Evolutionary conservation across 176 grass and related monocot species (phyloP).

Genomic region (Metroxylon sagu): DNA sequence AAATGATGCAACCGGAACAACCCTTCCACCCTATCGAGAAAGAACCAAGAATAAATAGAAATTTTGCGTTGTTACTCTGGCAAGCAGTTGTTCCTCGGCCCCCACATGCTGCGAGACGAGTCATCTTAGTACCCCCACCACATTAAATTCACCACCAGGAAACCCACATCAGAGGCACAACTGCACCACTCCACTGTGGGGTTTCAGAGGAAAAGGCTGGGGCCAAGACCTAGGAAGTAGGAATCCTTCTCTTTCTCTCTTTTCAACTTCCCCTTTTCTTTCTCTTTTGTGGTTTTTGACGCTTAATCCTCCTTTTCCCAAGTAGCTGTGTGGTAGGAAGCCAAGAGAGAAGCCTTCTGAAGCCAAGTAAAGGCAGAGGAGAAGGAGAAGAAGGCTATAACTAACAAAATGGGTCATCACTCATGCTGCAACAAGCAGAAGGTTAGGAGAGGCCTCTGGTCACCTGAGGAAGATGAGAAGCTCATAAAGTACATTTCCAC

Average conservation of each 20-base stretch:
- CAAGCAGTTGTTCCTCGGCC: no score
- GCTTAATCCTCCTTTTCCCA: neutral
- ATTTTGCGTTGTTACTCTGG: no score
- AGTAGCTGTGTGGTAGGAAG: neutral
- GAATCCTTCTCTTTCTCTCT: neutral
- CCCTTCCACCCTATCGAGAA: conserved; percentile 8
- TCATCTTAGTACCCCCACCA: conserved; percentile 1
- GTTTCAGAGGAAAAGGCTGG: neutral
- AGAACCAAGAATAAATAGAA: no score
- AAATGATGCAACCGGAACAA: conserved; percentile 20
- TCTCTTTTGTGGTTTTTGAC: no score
- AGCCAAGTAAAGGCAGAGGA: neutral
- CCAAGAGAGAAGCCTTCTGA: neutral
- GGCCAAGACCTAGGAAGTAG: neutral
- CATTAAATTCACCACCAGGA: conserved; percentile 33
- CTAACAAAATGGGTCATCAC: conserved; percentile 69
- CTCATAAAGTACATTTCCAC: conserved; percentile 77
- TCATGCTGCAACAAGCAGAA: conserved; percentile 99
- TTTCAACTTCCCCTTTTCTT: neutral
- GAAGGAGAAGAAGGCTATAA: conserved; percentile 11
- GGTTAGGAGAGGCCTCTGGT: conserved; percentile 95
- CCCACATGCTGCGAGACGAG: conserved; percentile 8
- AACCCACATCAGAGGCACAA: conserved; percentile 21
- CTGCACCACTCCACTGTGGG: neutral
- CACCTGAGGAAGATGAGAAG: conserved; percentile 97